Base-by-base conservation (phyloP, 139 green algal genomes). In the Ulvella scutata region DNA sequence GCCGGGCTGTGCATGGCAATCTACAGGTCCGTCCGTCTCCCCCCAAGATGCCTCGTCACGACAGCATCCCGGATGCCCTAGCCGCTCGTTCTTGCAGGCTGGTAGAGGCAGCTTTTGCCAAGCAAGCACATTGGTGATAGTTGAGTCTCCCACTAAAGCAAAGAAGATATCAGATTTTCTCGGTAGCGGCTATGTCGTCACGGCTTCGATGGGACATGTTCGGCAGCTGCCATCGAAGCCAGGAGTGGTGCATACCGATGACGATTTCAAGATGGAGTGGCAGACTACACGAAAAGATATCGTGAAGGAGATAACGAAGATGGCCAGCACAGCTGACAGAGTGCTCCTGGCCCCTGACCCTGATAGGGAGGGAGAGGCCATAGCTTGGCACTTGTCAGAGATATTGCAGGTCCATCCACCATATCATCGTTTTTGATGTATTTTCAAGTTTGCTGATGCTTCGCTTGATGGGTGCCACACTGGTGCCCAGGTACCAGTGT, bases 111-210 rank as follows among this genome's bases (percentile, higher is more conserved):
- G n/a, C n/a, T n/a, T n/a, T n/a, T n/a, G n/a, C n/a, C n/a, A n/a
- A 31, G 51, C 51, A 2, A 77, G 75, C 33, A 83, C 75, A n/a
- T 72, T 95, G 34, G 62, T 98, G 73, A 62, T 98, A 3, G 94
- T 98, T 21, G 94, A 98, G 78, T 98, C 93, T 3, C 93, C 93
- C 3, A 85, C 90, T n/a, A 98, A 98, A 83, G 94, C 92, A 4
- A 87, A 79, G 29, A 97, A 97, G 78, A 93, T 98, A 2, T 84
- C 95, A 75, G 84, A 87, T 38, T 98, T 91, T 72, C 83, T 98
- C 20, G 93, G 93, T 0, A 4, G 40, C 13, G 40, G 77, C 3
- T 90, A 86, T 73, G 83, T 76, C 78, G 87, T 89, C 36, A 29
- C 72, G 43, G 37, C 7, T 21, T 40, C 17, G 79, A 95, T 92